Base-by-base conservation (phyloP, 495 filamentous ascomycete genomes). In the Acidomyces sp. region DNA sequence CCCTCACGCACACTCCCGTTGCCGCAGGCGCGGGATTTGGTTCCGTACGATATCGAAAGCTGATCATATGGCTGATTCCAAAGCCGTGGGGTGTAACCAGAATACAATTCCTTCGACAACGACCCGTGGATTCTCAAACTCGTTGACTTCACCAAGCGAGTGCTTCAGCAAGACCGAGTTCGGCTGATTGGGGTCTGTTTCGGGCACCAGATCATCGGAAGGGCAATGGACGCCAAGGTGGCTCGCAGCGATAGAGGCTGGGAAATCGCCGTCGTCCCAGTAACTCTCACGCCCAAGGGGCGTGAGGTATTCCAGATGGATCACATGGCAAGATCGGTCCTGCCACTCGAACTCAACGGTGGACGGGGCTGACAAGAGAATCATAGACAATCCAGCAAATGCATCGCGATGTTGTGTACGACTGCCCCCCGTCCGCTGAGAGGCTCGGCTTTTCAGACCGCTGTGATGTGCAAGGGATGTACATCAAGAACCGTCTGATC, bases 121-220 rank as follows among this genome's bases (percentile, higher is more conserved):
- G 63, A 71, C 39, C 70, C 75, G 0, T 94, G 85, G 87, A 85
- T 93, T 38, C 32, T 75, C 15, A 70, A 68, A 15, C 68, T 95
- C 0, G 77, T 88, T 2, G 74, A 78, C 27, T 94, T 75, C 57
- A 73, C 71, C 0, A 68, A 70, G 42, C 54, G 65, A 35, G 50
- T 78, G 34, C 60, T 85, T 28, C 34, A 19, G 32, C 69, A 80
- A 43, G 52, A 62, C 13, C 65, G 70, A 40, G 69, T 93, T 16
- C 69, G 73, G 17, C 59, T 92, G 16, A 66, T 93, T 15, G 86
- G 84, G 11, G 71, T 90, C 20, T 94, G 87, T 56, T 94, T 88
- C 58, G 88, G 86, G 13, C 87, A 94, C 55, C 85, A 95, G 61
- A 88, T 94, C 36, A 65, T 93, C 36, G 84, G 72, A 0, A 68